phyloP scores from a whole-genome alignment of 352 stramenopile species.

The Saprolegnia diclina region DNA sequence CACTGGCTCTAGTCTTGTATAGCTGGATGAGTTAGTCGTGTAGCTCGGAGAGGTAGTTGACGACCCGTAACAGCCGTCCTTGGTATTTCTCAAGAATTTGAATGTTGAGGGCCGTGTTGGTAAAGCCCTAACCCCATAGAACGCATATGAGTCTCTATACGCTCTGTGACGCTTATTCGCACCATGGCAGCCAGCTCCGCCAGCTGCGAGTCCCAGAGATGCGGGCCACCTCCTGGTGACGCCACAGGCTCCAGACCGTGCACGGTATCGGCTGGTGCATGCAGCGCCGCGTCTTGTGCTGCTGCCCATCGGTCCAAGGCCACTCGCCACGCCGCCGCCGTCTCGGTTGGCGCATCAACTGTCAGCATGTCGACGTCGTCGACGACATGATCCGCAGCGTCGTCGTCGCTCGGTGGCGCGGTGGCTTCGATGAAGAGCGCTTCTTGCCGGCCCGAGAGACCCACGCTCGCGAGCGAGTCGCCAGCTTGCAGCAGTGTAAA shows the following conservation, averaged over 20 bases:
- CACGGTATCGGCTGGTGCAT: conserved; percentile 29
- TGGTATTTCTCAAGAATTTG: conserved; percentile 75
- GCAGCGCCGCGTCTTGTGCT: conserved; percentile 41
- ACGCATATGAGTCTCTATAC: not conserved
- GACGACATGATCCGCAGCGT: not conserved
- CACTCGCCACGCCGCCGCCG: conserved; percentile 35
- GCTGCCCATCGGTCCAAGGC: conserved; percentile 43
- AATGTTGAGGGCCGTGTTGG: conserved; percentile 54
- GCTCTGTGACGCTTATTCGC: too few relatives aligned
- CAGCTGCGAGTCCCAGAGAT: conserved; percentile 64
- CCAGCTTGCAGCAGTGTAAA: conserved; percentile 38
- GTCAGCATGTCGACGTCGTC: not conserved
- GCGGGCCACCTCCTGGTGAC: conserved; percentile 40
- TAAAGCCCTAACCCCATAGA: conserved; percentile 41
- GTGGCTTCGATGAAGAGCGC: conserved; percentile 54
- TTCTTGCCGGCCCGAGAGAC: conserved; percentile 53
- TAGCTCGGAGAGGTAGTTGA: conserved; percentile 78
- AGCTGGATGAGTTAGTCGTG: not conserved
- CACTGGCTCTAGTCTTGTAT: conserved; percentile 21
- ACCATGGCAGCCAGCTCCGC: conserved; percentile 53
- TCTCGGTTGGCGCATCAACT: not conserved
- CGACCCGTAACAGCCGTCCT: conserved; percentile 67
- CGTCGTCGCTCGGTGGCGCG: conserved; percentile 29
- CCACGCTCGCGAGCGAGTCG: conserved; percentile 47
- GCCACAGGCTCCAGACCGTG: conserved; percentile 59